phyloP scores from a whole-genome alignment of 2,329 filamentous ascomycete genomes.

The Neopestalotiopsis rosae region DNA sequence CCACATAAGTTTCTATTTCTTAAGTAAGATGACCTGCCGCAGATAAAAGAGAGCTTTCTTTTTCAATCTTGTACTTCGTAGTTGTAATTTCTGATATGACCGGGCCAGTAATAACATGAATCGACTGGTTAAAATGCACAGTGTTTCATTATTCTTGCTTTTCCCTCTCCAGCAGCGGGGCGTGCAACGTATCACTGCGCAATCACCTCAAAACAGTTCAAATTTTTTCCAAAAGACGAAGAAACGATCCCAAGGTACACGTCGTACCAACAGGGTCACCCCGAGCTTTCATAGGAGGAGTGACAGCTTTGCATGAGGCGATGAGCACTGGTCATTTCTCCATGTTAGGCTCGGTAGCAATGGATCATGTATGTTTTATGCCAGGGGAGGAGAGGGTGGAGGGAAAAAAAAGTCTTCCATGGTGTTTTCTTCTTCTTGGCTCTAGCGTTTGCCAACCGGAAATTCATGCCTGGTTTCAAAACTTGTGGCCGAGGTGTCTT shows the following conservation, averaged over 20 bases:
- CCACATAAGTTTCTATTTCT: no score
- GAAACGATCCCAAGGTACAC: not conserved
- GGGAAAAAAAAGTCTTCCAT: not conserved
- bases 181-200: not conserved
- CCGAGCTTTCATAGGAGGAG: not conserved
- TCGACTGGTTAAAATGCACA: not conserved
- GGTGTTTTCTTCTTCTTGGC: not conserved
- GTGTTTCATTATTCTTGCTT: not conserved
- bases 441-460: not conserved
- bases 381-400: no score
- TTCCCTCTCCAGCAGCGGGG: not conserved
- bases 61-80: no score
- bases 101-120: no score
- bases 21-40: no score
- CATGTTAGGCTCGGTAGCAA: no score
- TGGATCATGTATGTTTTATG: no score
- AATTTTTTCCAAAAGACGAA: not conserved
- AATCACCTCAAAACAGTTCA: not conserved
- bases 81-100: no score
- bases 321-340: no score
- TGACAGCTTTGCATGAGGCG: no score
- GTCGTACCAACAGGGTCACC: not conserved
- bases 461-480: not conserved
- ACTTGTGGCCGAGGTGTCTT: constrained; percentile 1
- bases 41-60: no score